Evolutionary conservation across 257 asterid species (phyloP), one percentile per base, ranked within the genome.

Genomic region (Primulina huaijiensis): DNA sequence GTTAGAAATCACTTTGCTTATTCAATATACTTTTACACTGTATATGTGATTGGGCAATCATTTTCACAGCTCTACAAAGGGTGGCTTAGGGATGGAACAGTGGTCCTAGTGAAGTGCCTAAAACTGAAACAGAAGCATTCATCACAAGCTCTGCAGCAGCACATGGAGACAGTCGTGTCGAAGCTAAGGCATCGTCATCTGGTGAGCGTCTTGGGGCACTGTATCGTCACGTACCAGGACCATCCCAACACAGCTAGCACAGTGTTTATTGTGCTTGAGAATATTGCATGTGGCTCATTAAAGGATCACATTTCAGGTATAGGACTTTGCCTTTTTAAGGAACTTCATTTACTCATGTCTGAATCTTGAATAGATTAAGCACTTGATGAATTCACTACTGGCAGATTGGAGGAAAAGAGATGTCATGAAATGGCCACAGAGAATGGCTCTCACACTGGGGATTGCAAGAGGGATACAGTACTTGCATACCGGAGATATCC

Each of bases 191-290:
- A 94, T 69, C 77, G 97, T 62, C 97, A 91, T 81, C 73, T 94
- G 69, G 96, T 91, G 27, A 91, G 98, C 77, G 96, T 91, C 31
- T 83, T 94, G 4, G 98, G 99, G 9, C 99, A 94, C 83, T 94
- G 97, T 84, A 83, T 84, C 52, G 96, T 85, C 73, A 81, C 97
- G 5, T 86, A 92, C 78, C 97, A 91, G 78, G 97, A 89, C 84
- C 97, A 90, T 75, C 96, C 96, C 7, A 86, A 82, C 87, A 74
- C 89, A 35, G 87, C 89, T 57, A 86, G 93, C 89, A 86, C 96
- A 0, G 89, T 87, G 70, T 88, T 89, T 73, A 74, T 94, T 7
- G 98, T 89, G 70, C 96, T 94, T 14, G 99, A 94, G 67, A 84
- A 85, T 30, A 76, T 91, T 19, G 75, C 91, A 29, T 85, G 85